phyloP scores from a whole-genome alignment of 768 basidiomycete genomes.

The Leccinum truebloodii region DNA sequence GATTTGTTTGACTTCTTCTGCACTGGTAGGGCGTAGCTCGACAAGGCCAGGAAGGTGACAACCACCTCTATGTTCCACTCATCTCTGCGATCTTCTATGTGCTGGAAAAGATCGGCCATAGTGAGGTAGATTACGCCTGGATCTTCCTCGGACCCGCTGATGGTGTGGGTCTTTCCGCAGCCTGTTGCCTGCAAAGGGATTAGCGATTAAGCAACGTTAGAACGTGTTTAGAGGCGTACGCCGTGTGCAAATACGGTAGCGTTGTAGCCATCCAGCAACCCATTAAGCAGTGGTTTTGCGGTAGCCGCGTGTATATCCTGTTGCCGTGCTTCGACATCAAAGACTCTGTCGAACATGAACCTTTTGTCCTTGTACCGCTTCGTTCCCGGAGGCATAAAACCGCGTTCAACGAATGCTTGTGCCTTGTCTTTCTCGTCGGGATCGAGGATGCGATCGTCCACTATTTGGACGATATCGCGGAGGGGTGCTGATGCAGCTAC shows the following conservation, averaged over 20 bases:
- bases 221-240: constrained; percentile 49
- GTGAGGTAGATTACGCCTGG: constrained; percentile 96
- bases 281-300: constrained; percentile 79
- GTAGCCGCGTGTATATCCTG: constrained; percentile 87
- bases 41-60: constrained; percentile 92
- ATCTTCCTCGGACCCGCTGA: constrained; percentile 85
- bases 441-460: constrained; percentile 95
- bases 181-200: constrained; percentile 81
- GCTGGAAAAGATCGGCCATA: constrained; percentile 95
- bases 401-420: constrained; percentile 78
- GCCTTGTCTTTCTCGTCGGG: constrained; percentile 87
- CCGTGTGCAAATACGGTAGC: constrained; percentile 99
- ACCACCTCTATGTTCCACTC: constrained; percentile 86
- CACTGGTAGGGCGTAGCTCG: constrained; percentile 76
- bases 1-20: constrained; percentile 93
- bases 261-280: constrained; percentile 92
- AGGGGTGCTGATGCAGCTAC: constrained; percentile 56
- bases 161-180: constrained; percentile 99
- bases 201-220: constrained; percentile 7
- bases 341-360: constrained; percentile 96
- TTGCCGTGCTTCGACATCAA: constrained; percentile 78
- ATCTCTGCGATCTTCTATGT: constrained; percentile 84
- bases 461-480: constrained; percentile 80
- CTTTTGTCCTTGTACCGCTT: constrained; percentile 96
- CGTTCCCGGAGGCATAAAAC: constrained; percentile 82